Evolutionary conservation across 768 basidiomycete genomes (phyloP).

Genomic region (Amylocystis lapponica): DNA sequence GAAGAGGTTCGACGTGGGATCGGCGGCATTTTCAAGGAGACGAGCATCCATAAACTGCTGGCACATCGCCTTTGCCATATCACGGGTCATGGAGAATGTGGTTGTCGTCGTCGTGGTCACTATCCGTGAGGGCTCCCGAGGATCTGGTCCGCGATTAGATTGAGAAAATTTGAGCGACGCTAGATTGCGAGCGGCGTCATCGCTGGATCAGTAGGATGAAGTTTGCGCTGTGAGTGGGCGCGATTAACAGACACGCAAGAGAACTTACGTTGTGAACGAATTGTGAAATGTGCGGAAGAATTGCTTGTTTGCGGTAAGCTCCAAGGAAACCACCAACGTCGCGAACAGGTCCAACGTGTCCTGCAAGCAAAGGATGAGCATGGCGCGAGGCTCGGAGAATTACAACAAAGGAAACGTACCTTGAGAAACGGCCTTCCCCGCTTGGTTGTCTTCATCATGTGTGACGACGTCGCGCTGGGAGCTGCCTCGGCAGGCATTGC

Average conservation of each 20-base stretch:
- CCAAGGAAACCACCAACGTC: constrained; percentile 90
- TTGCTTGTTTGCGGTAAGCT: constrained; percentile 84
- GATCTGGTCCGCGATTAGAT: constrained; percentile 97
- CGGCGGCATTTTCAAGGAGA: constrained; percentile 93
- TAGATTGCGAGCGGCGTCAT: constrained; percentile 91
- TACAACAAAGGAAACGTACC: constrained; percentile 48
- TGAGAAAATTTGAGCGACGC: constrained; percentile 97
- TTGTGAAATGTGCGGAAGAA: constrained; percentile 95
- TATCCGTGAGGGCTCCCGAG: constrained; percentile 94
- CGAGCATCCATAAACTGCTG: constrained; percentile 99
- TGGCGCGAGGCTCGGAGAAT: constrained; percentile 6
- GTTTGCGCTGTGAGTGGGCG: constrained; percentile 4
- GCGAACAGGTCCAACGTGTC: constrained; percentile 98
- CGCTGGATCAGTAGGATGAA: constrained; percentile 54
- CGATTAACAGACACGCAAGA: background rate
- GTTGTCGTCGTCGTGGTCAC: constrained; percentile 99
- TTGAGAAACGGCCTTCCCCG: constrained; percentile 92
- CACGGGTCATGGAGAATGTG: constrained; percentile 98
- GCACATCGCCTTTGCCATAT: constrained; percentile 99
- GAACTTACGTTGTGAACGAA: constrained; percentile 88
- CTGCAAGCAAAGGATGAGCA: constrained; percentile 34
- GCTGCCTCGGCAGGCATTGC: constrained; percentile 37
- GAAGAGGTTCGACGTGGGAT: constrained; percentile 84
- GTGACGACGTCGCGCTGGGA: constrained; percentile 65
- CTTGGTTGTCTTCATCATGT: constrained; percentile 99